phyloP scores from a whole-genome alignment of 2,329 filamentous ascomycete species.

The Pseudonectria buxi region DNA sequence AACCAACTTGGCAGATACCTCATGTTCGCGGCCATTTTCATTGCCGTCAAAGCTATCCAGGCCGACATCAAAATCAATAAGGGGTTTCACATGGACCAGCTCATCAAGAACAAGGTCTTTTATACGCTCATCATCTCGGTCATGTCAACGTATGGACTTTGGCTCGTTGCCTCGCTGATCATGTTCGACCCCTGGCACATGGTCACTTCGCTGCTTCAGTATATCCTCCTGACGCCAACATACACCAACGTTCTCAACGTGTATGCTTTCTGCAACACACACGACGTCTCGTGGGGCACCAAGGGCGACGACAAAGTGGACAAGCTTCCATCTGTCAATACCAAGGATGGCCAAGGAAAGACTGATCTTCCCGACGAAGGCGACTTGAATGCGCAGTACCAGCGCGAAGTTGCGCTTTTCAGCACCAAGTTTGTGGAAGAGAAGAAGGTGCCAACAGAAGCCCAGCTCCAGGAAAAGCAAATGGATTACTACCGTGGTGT shows the following conservation, averaged over 20 bases:
- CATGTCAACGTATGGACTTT: slow-evolving; percentile 86
- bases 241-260: slow-evolving; percentile 99
- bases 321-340: slow-evolving; percentile 78
- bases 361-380: slow-evolving; percentile 93
- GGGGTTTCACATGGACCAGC: slow-evolving; percentile 61
- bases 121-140: slow-evolving; percentile 91
- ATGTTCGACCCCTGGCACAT: slow-evolving; percentile 99
- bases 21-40: slow-evolving; percentile 90
- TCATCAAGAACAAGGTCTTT: slow-evolving; percentile 86
- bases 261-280: slow-evolving; percentile 98
- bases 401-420: slow-evolving; percentile 73
- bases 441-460: slow-evolving; percentile 50
- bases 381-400: slow-evolving; percentile 92
- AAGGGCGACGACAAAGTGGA: slow-evolving; percentile 97
- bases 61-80: slow-evolving; percentile 53
- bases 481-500: slow-evolving; percentile 99
- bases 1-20: slow-evolving; percentile 55
- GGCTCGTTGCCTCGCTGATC: slow-evolving; percentile 82
- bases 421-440: slow-evolving; percentile 66
- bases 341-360: slow-evolving; percentile 84
- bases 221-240: slow-evolving; percentile 87
- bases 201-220: slow-evolving; percentile 92
- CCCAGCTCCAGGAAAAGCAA: slow-evolving; percentile 68
- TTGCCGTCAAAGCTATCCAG: slow-evolving; percentile 82
- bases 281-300: slow-evolving; percentile 98